These are phyloP conservation scores for Erysimum cheiri DNA, from an alignment of 441 rosid genomes.

Conservation along the genomic window DNA sequence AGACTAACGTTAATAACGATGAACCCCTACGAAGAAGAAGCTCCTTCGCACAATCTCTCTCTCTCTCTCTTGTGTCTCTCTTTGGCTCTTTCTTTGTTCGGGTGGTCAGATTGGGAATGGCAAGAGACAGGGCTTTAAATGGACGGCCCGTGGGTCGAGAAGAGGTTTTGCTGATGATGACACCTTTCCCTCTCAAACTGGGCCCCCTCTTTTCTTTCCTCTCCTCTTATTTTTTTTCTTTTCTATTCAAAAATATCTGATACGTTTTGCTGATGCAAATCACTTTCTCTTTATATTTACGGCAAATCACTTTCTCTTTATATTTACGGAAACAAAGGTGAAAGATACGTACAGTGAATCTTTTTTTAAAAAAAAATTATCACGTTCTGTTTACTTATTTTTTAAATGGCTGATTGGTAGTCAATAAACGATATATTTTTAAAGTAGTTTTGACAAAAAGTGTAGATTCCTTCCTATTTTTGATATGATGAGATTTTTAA, in stretches of 20 bases:
- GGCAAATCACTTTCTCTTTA: background rate
- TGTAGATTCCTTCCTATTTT: too few species aligned
- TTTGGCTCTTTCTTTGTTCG: too few species aligned
- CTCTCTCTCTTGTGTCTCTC: background rate
- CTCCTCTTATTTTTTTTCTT: too few species aligned
- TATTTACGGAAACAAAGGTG: background rate
- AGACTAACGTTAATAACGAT: slow-evolving; percentile 24
- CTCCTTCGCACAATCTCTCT: slow-evolving; percentile 28
- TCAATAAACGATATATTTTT: too few species aligned
- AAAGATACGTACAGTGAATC: too few species aligned
- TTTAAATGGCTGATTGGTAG: too few species aligned
- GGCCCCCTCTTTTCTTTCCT: slow-evolving; percentile 7
- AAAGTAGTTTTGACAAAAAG: too few species aligned
- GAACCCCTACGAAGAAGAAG: slow-evolving; percentile 36
- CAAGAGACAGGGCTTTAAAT: slow-evolving; percentile 4
- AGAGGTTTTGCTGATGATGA: too few species aligned
- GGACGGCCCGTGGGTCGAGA: slow-evolving; percentile 10
- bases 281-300: background rate
- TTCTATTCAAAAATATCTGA: slow-evolving; percentile 8
- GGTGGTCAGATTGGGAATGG: background rate
- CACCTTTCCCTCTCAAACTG: background rate
- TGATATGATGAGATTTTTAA: too few species aligned
- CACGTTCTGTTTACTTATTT: too few species aligned
- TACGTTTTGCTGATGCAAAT: background rate
- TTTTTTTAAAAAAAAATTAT: too few species aligned